Evolutionary conservation across 495 filamentous ascomycete species (phyloP).

Genomic region (Cladorrhinum samala): DNA sequence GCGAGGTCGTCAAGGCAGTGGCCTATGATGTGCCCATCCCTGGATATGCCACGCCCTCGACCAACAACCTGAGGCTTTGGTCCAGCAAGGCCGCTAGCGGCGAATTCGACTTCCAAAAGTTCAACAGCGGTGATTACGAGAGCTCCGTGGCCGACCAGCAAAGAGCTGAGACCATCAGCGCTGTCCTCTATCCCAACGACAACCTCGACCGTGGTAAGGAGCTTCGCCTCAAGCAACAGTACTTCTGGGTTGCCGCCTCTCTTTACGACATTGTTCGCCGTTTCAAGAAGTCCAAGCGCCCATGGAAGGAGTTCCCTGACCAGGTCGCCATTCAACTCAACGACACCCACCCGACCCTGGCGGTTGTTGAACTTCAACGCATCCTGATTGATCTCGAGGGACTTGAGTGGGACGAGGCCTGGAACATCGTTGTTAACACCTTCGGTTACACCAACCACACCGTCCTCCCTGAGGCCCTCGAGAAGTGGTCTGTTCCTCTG

Average conservation of each 20-base stretch:
- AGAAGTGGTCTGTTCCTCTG: constrained; percentile 96
- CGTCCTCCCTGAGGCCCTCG: constrained; percentile 89
- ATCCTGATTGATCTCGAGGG: constrained; percentile 87
- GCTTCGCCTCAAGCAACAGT: constrained; percentile 95
- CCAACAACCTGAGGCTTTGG: constrained; percentile 95
- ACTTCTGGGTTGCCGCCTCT: constrained; percentile 99
- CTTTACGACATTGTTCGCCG: constrained; percentile 91
- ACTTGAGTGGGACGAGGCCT: constrained; percentile 89
- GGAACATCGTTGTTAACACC: constrained; percentile 62
- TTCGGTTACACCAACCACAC: constrained; percentile 99
- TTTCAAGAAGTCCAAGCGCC: constrained; percentile 92
- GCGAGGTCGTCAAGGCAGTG: constrained; percentile 86
- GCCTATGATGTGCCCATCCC: constrained; percentile 96
- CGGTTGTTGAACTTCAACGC: constrained; percentile 89
- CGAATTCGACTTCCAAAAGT: constrained; percentile 99
- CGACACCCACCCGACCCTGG: constrained; percentile 94
- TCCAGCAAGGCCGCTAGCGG: constrained; percentile 94
- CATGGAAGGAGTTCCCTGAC: constrained; percentile 88
- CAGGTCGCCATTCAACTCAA: constrained; percentile 97
- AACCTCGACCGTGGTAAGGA: constrained; percentile 96
- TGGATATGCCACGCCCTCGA: constrained; percentile 80
- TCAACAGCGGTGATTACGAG: constrained; percentile 97
- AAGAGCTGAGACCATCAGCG: constrained; percentile 93
- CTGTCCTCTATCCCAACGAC: constrained; percentile 95
- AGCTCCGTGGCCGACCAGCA: constrained; percentile 95